phyloP scores from a whole-genome alignment of 2,329 filamentous ascomycete genomes.

The Cordyceps tenuipes region DNA sequence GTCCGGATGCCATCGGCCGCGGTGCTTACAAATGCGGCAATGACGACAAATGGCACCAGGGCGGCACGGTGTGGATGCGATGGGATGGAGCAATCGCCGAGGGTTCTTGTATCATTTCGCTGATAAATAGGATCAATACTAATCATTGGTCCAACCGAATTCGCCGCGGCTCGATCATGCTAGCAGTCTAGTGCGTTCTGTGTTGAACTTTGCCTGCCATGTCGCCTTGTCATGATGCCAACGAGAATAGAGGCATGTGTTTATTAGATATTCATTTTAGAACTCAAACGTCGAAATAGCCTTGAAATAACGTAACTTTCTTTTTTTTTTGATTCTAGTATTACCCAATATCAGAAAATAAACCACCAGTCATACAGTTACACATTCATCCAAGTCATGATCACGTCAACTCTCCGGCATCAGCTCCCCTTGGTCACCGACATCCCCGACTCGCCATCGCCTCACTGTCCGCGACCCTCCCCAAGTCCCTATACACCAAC shows the following conservation, averaged over 20 bases:
- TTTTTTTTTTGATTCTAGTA: neutral
- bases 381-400: neutral
- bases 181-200: neutral
- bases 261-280: too few species aligned
- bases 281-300: too few species aligned
- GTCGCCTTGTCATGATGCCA: neutral
- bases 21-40: slow-evolving; percentile 8
- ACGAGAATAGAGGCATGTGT: neutral
- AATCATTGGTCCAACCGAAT: neutral
- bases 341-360: neutral
- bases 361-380: neutral
- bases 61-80: neutral
- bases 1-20: too few species aligned
- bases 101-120: slow-evolving; percentile 5
- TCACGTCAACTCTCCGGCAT: neutral
- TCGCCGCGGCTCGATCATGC: neutral
- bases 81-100: neutral
- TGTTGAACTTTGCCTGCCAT: neutral
- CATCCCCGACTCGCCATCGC: neutral
- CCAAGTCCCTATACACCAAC: neutral
- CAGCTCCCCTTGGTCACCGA: neutral
- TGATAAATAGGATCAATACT: neutral
- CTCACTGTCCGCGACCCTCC: neutral
- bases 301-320: too few species aligned
- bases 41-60: slow-evolving; percentile 8